Percentiles rank a stretch among this genome's conserved stretches.
These are phyloP conservation scores for Hygrophoropsis aurantiaca DNA, from an alignment of 768 basidiomycete genomes.

Conservation along the genomic window DNA sequence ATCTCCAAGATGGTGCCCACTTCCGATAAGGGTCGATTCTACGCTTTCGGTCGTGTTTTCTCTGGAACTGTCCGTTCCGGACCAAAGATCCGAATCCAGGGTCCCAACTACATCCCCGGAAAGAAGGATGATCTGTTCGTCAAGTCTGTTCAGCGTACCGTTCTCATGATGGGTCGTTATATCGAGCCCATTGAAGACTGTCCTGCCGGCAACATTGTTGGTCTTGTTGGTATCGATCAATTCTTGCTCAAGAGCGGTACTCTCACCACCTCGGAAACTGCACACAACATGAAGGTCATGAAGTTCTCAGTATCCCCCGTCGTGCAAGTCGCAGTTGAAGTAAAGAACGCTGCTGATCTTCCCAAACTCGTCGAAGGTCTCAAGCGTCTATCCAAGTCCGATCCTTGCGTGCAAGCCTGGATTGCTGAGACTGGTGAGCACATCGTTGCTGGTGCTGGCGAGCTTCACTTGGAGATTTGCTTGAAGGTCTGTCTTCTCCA, in stretches of 20 bases:
- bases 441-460: constrained; percentile 99
- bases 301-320: constrained; percentile 99
- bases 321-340: constrained; percentile 98
- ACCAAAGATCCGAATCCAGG: constrained; percentile 99
- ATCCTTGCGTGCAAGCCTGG: constrained; percentile 98
- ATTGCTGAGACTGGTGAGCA: constrained; percentile 92
- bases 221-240: constrained; percentile 99
- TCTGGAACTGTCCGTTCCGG: constrained; percentile 96
- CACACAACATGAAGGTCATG: constrained; percentile 99
- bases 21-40: constrained; percentile 99
- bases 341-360: constrained; percentile 98
- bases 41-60: constrained; percentile 99
- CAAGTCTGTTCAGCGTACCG: constrained; percentile 98
- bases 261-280: constrained; percentile 95
- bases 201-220: constrained; percentile 97
- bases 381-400: constrained; percentile 99
- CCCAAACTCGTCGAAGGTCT: constrained; percentile 99
- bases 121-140: constrained; percentile 98
- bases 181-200: constrained; percentile 99
- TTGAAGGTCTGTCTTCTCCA: constrained; percentile 72
- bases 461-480: constrained; percentile 99
- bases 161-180: constrained; percentile 99
- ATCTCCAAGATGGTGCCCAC: constrained; percentile 99
- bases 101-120: constrained; percentile 97
- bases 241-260: constrained; percentile 99